phyloP scores from a whole-genome alignment of 1,284 basidiomycete genomes.

The Leccinum griseonigrum region DNA sequence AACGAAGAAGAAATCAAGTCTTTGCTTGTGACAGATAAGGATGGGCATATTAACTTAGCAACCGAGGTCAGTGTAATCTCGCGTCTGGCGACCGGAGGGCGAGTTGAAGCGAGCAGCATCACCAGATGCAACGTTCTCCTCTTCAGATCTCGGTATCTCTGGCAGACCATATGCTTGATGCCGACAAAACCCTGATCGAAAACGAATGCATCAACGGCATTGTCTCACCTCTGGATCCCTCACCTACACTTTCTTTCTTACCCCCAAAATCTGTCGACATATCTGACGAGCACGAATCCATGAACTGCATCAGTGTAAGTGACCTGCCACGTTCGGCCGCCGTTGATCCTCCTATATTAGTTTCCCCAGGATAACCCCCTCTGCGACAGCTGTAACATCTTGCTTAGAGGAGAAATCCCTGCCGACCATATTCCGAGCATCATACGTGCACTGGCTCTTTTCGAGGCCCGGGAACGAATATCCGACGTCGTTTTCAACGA shows the following conservation, averaged over 20 bases:
- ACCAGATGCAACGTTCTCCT: not conserved
- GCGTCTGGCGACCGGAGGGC: not conserved
- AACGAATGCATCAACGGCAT: not conserved
- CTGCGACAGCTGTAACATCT: constrained; percentile 15
- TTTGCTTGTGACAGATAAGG: not conserved
- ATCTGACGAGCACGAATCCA: constrained; percentile 4
- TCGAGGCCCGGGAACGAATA: constrained; percentile 16
- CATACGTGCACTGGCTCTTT: constrained; percentile 19
- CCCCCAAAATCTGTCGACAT: not conserved
- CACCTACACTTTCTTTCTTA: not conserved
- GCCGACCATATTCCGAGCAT: constrained; percentile 24
- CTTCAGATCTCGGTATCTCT: not conserved
- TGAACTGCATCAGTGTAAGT: constrained; percentile 14
- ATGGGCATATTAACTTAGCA: not conserved
- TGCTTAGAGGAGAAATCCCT: constrained; percentile 21
- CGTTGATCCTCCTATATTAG: not conserved
- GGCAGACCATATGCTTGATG: not conserved
- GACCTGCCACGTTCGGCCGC: too few relatives aligned
- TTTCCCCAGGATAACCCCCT: constrained; percentile 17
- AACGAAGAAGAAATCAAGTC: not conserved
- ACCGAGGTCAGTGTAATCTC: constrained; percentile 6
- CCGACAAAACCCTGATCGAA: not conserved
- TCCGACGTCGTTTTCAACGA: constrained; percentile 10
- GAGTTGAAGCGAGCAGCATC: not conserved
- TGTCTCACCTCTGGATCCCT: not conserved